A percentile compares a stretch with the other conserved stretches of the same genome.
phyloP scores from a whole-genome alignment of 208 protist species.

The Leishmania martiniquensis region DNA sequence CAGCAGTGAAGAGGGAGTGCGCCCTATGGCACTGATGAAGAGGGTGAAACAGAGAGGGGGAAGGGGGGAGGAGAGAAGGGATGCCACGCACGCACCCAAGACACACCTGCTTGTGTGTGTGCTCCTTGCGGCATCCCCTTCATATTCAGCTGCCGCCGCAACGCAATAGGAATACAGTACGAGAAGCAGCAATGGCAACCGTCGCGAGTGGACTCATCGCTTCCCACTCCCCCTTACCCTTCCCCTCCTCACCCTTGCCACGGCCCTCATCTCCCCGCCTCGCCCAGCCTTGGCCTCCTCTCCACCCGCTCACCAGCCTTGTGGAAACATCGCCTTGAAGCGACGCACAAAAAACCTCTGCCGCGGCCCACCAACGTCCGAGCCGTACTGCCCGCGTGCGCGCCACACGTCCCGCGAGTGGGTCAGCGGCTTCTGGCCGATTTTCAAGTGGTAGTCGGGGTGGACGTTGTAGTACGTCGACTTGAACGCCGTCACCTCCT shows the following conservation, averaged over 20 bases:
- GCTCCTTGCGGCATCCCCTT: not conserved
- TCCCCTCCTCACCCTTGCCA: not conserved
- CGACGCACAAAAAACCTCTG: slow-evolving; percentile 90
- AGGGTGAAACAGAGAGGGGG: not conserved
- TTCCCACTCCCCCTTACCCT: not conserved
- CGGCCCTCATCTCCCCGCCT: not conserved
- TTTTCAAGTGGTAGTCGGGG: slow-evolving; percentile 83
- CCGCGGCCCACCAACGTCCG: slow-evolving; percentile 81
- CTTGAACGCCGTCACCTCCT: slow-evolving; percentile 87
- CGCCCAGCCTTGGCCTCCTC: not conserved
- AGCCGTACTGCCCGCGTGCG: slow-evolving; percentile 84
- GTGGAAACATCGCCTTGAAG: slow-evolving; percentile 89
- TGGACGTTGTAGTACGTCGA: slow-evolving; percentile 89
- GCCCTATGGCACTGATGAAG: not conserved
- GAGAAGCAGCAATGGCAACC: not conserved
- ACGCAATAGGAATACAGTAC: too few species aligned
- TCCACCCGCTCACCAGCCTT: slow-evolving; percentile 68
- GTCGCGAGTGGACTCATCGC: not conserved
- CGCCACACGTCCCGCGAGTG: slow-evolving; percentile 86
- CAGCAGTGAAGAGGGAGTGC: too few species aligned
- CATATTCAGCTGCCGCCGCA: not conserved
- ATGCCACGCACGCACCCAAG: not conserved
- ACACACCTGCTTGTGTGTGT: not conserved
- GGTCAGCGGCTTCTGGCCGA: slow-evolving; percentile 70
- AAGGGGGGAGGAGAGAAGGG: not conserved